Evolutionary conservation across 2,329 filamentous ascomycete genomes (phyloP).

Genomic region (Ilyonectria mors-panacis): DNA sequence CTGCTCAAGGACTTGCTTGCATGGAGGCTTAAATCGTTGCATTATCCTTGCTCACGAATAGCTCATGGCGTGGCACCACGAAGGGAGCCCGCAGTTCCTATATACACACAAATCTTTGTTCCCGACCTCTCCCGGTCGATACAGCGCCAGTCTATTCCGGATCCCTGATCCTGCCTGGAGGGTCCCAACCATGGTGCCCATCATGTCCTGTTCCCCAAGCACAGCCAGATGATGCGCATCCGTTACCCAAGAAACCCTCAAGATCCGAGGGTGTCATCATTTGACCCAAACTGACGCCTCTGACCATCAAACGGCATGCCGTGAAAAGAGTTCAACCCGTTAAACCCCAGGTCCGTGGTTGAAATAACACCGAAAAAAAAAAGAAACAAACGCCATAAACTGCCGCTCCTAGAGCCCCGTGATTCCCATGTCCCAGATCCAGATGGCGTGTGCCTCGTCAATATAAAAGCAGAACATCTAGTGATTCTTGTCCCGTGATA

Average conservation of each 20-base stretch:
- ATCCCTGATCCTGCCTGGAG: slow-evolving; percentile 22
- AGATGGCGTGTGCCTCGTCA: slow-evolving; percentile 37
- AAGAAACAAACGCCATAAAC: slow-evolving; percentile 30
- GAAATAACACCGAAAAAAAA: neutral
- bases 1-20: neutral
- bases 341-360: neutral
- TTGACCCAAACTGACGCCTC: slow-evolving; percentile 13
- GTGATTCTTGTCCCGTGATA: slow-evolving; percentile 27
- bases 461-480: slow-evolving; percentile 38
- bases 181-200: neutral
- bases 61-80: slow-evolving; percentile 9
- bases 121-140: slow-evolving; percentile 22
- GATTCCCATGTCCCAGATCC: slow-evolving; percentile 22
- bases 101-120: slow-evolving; percentile 28
- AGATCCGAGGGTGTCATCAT: neutral
- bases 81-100: slow-evolving; percentile 14
- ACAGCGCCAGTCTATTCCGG: slow-evolving; percentile 22
- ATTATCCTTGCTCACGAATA: slow-evolving; percentile 22
- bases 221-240: slow-evolving; percentile 10
- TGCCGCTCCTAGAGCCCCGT: slow-evolving; percentile 13
- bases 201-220: slow-evolving; percentile 7
- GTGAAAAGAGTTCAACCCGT: slow-evolving; percentile 1
- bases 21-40: slow-evolving; percentile 9
- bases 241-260: slow-evolving; percentile 7
- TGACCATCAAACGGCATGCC: neutral